phyloP scores from a whole-genome alignment of 495 filamentous ascomycete species.

The Lindgomyces ingoldianus region DNA sequence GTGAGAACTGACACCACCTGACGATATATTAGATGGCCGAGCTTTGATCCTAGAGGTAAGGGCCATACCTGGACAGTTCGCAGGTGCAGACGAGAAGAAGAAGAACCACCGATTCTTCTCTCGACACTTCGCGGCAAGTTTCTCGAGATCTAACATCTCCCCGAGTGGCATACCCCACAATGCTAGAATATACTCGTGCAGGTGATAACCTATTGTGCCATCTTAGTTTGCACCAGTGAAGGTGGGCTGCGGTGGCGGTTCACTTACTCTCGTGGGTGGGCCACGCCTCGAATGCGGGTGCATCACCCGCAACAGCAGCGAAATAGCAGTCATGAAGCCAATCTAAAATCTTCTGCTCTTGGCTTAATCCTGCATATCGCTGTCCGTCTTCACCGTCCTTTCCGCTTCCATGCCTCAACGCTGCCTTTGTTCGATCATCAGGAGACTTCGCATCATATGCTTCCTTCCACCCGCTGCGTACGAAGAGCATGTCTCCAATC shows the following conservation, averaged over 20 bases:
- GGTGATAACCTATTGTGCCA: constrained; percentile 38
- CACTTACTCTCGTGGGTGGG: constrained; percentile 48
- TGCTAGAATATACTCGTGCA: constrained; percentile 66
- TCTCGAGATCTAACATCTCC: constrained; percentile 63
- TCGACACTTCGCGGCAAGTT: constrained; percentile 50
- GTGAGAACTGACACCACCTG: too few relatives aligned
- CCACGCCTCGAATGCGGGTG: constrained; percentile 64
- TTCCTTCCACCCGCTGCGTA: constrained; percentile 67
- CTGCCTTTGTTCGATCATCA: constrained; percentile 48
- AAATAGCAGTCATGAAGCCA: constrained; percentile 71
- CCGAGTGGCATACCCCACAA: constrained; percentile 65
- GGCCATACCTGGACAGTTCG: constrained; percentile 37
- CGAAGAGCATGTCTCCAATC: constrained; percentile 65
- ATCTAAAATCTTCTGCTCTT: constrained; percentile 59
- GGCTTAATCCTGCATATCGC: constrained; percentile 58
- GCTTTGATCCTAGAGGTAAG: too few relatives aligned
- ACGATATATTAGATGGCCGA: too few relatives aligned
- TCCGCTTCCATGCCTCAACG: constrained; percentile 44
- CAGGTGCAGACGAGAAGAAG: constrained; percentile 51
- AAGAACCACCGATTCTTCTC: constrained; percentile 64
- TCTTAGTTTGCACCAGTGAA: constrained; percentile 7
- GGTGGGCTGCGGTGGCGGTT: background rate
- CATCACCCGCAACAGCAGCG: constrained; percentile 62
- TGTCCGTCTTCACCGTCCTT: constrained; percentile 44
- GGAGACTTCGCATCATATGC: constrained; percentile 50